These are phyloP conservation scores for Mycena sp. DNA, from an alignment of 1,284 basidiomycete genomes.

Conservation along the genomic window DNA sequence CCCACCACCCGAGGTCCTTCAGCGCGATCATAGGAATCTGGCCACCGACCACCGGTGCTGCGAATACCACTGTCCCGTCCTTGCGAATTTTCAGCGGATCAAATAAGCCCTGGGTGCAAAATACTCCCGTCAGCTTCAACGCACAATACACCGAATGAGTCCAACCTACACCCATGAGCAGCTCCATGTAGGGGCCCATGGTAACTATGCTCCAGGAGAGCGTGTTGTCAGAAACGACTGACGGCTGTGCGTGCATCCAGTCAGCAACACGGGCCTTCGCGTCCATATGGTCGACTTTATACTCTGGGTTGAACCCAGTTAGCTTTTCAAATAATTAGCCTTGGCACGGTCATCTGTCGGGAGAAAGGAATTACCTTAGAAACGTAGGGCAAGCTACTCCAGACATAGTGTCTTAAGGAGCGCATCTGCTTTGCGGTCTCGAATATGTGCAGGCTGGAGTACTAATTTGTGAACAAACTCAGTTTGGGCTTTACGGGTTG, in stretches of 20 bases:
- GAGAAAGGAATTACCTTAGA: constrained; percentile 37
- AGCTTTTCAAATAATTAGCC: background rate
- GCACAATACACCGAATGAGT: background rate
- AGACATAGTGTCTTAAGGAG: constrained; percentile 49
- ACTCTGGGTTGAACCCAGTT: constrained; percentile 44
- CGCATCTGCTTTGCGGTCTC: constrained; percentile 39
- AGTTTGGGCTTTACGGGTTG: too few species aligned
- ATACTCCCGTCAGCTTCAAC: too few species aligned
- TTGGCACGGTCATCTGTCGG: too few species aligned
- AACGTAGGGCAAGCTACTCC: constrained; percentile 47
- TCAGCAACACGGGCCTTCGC: constrained; percentile 57
- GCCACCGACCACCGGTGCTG: constrained; percentile 39
- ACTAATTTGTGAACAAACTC: constrained; percentile 13
- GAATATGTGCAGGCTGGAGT: constrained; percentile 47
- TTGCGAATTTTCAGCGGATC: constrained; percentile 48
- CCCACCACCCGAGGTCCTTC: constrained; percentile 40
- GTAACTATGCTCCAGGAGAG: constrained; percentile 54
- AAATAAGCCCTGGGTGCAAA: constrained; percentile 43
- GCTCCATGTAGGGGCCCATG: constrained; percentile 56
- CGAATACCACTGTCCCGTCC: constrained; percentile 57
- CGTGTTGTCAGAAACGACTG: constrained; percentile 43
- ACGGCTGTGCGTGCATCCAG: constrained; percentile 52
- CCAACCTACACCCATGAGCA: constrained; percentile 41
- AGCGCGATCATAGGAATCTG: constrained; percentile 36
- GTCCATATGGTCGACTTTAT: constrained; percentile 50